Percentiles rank a stretch among this genome's conserved stretches.
Evolutionary conservation across 2,329 filamentous ascomycete species (phyloP).

Genomic region (Aspergillus transmontanensis): DNA sequence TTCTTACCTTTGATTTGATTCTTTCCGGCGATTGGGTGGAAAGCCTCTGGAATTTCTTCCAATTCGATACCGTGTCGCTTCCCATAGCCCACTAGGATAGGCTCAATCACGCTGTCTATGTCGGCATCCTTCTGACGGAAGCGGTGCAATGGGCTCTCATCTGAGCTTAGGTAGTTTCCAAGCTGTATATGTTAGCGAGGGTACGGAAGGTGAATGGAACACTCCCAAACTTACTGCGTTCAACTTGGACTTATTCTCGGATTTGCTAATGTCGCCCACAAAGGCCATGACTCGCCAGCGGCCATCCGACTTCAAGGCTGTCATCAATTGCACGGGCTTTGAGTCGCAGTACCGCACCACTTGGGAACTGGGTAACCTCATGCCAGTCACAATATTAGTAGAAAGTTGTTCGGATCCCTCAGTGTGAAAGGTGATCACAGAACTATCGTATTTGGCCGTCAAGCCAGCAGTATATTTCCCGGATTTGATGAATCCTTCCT

Average conservation of each 20-base stretch:
- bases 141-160: slow-evolving; percentile 42
- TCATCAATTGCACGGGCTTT: slow-evolving; percentile 55
- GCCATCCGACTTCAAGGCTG: slow-evolving; percentile 55
- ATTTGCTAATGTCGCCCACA: slow-evolving; percentile 44
- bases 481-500: slow-evolving; percentile 59
- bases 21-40: slow-evolving; percentile 59
- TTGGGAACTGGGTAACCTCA: slow-evolving; percentile 57
- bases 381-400: slow-evolving; percentile 46
- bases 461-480: slow-evolving; percentile 64
- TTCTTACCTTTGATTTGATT: slow-evolving; percentile 56
- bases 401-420: slow-evolving; percentile 40
- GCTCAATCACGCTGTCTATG: slow-evolving; percentile 60
- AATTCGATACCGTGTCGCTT: slow-evolving; percentile 53
- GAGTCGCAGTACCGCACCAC: slow-evolving; percentile 64
- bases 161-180: slow-evolving; percentile 44
- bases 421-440: slow-evolving; percentile 46
- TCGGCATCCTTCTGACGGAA: slow-evolving; percentile 50
- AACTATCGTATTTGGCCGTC: slow-evolving; percentile 57
- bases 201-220: slow-evolving; percentile 9
- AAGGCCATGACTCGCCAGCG: slow-evolving; percentile 57
- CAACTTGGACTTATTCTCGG: slow-evolving; percentile 32
- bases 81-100: slow-evolving; percentile 56
- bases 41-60: slow-evolving; percentile 57
- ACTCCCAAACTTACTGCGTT: slow-evolving; percentile 36
- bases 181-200: slow-evolving; percentile 29